These are phyloP conservation scores for Parastagonospora avenae DNA, from an alignment of 2,329 filamentous ascomycete genomes.

Conservation along the genomic window DNA sequence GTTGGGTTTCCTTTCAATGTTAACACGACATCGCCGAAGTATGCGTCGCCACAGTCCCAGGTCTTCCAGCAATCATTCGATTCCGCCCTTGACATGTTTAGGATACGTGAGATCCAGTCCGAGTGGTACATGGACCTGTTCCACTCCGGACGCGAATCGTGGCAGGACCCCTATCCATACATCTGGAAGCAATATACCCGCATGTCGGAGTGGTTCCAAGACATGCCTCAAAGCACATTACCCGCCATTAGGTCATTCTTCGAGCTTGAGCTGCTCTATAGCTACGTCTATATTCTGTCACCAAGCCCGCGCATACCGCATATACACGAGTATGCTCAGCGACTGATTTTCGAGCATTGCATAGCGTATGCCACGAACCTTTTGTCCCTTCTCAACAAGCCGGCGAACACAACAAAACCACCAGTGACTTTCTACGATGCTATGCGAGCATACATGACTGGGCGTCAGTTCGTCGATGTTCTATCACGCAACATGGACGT, in stretches of 20 bases:
- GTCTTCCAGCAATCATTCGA: conserved; percentile 65
- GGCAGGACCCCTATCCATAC: conserved; percentile 71
- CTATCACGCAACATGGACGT: conserved; percentile 59
- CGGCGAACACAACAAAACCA: conserved; percentile 61
- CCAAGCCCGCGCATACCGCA: conserved; percentile 75
- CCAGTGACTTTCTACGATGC: conserved; percentile 89
- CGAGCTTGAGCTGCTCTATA: conserved; percentile 87
- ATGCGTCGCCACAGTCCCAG: conserved; percentile 55
- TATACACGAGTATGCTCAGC: conserved; percentile 76
- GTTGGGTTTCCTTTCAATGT: conserved; percentile 72
- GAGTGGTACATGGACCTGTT: conserved; percentile 89
- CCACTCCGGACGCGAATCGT: conserved; percentile 72
- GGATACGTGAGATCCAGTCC: conserved; percentile 83
- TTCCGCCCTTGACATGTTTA: conserved; percentile 77
- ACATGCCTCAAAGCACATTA: conserved; percentile 70
- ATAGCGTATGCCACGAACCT: conserved; percentile 81
- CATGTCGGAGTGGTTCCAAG: conserved; percentile 81
- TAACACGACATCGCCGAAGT: conserved; percentile 45
- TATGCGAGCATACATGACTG: conserved; percentile 76
- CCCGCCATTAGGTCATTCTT: conserved; percentile 75
- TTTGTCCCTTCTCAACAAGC: conserved; percentile 64
- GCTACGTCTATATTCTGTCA: conserved; percentile 86
- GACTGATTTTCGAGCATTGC: conserved; percentile 84
- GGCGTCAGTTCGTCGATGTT: conserved; percentile 62
- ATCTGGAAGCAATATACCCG: conserved; percentile 77